These are phyloP conservation scores for Salisapilia sapeloensis DNA, from an alignment of 352 stramenopile genomes.

Conservation along the genomic window DNA sequence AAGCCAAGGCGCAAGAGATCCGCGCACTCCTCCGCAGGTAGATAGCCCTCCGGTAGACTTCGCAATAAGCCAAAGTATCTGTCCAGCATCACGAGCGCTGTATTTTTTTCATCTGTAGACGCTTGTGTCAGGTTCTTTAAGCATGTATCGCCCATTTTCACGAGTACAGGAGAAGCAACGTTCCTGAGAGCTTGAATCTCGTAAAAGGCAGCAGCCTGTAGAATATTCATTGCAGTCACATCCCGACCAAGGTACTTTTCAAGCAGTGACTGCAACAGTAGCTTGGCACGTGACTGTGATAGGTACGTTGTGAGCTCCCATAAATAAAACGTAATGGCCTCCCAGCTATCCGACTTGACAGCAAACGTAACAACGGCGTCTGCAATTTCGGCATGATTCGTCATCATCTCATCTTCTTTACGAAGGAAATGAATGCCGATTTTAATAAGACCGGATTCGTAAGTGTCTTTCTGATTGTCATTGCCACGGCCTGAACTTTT, in stretches of 20 bases:
- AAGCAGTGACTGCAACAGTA: conserved; percentile 16
- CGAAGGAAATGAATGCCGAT: conserved; percentile 53
- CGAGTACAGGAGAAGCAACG: conserved; percentile 19
- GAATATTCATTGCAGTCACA: conserved; percentile 15
- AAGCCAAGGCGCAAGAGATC: conserved; percentile 8
- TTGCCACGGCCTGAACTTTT: too few species aligned
- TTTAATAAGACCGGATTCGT: conserved; percentile 42
- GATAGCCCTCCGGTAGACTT: conserved; percentile 14
- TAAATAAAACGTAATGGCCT: conserved; percentile 49
- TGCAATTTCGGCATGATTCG: conserved; percentile 2
- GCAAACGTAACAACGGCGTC: conserved; percentile 37
- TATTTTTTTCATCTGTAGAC: not conserved
- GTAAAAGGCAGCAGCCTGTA: conserved; percentile 67
- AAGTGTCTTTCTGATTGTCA: conserved; percentile 3
- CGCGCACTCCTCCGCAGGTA: conserved; percentile 10
- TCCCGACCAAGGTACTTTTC: conserved; percentile 12
- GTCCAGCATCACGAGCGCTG: too few species aligned
- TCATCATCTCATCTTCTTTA: conserved; percentile 5
- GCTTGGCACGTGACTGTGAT: conserved; percentile 5
- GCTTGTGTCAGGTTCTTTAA: conserved; percentile 3
- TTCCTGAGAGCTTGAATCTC: conserved; percentile 37
- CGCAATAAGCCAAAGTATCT: conserved; percentile 16
- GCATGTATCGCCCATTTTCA: conserved; percentile 1
- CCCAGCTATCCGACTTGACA: conserved; percentile 43
- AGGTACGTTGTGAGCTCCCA: conserved; percentile 37